Evolutionary conservation across 2,329 filamentous ascomycete genomes (phyloP), one percentile per base, ranked within the genome.

Genomic region (Alternaria gansuensis): DNA sequence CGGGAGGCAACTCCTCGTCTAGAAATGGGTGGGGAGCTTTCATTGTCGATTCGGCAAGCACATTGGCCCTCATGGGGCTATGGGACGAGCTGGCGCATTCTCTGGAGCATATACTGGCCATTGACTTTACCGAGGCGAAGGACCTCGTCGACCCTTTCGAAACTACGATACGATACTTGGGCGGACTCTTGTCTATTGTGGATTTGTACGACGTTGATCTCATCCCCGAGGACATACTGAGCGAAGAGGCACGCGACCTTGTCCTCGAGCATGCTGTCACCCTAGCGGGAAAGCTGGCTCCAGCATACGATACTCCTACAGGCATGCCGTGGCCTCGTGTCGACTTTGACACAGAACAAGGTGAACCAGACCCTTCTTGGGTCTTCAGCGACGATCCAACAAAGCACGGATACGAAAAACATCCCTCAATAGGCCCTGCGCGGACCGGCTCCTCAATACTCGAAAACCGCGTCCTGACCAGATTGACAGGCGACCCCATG

Each of bases 261-360:
- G 67, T 80, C 24, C 72, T 80, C 5, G 56, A 69, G 36, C 75
- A 80, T 58, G 76, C 78, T n/a, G 64, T 77, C 13, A 67, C 67
- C 13, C 67, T 80, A 11, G 77, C 75, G 21, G 64, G 72, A 52
- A 74, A 76, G 46, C 72, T 80, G 7, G 75, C 69, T 4, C 77
- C 78, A 6, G 76, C 76, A 2, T 80, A 77, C 57, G 74, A 79
- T 51, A 77, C 76, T 8, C 77, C 77, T 3, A 78, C 78, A 3
- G 78, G 78, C 21, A 73, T 80, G 75, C 74, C 79, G 14, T 82
- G 78, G 78, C 79, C 80, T 8, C 78, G 78, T n/a, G 74, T 82
- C 14, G 71, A 82, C 57, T 80, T 81, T 64, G 71, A 59, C n/a
- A 72, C 66, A 2, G 61, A 68, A n/a, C 60, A 70, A 50, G 78